Evolutionary conservation across 2,329 filamentous ascomycete species (phyloP).

Genomic region (Talaromyces funiculosus): DNA sequence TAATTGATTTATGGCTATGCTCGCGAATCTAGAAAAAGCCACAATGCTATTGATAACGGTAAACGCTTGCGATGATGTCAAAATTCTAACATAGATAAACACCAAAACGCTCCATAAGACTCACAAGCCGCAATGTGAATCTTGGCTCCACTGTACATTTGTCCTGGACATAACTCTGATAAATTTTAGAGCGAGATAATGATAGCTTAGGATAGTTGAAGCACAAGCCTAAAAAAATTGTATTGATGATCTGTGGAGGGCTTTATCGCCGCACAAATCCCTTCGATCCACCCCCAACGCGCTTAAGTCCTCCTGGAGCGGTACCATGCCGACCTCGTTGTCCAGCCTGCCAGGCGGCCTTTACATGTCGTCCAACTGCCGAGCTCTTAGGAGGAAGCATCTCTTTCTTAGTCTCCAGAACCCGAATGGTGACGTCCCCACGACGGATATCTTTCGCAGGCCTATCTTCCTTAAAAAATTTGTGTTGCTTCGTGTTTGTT

Average conservation of each 20-base stretch:
- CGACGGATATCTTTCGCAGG: conserved; percentile 47
- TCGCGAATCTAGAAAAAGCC: neutral
- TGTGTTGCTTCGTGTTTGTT: conserved; percentile 39
- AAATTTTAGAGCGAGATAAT: neutral
- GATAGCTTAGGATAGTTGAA: neutral
- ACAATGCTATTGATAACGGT: neutral
- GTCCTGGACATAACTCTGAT: neutral
- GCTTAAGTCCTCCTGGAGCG: conserved; percentile 31
- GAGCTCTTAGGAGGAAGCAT: conserved; percentile 43
- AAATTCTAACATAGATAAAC: neutral
- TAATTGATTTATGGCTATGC: neutral
- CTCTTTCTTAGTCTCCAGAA: conserved; percentile 40
- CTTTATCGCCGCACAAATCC: conserved; percentile 32
- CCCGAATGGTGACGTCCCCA: conserved; percentile 46
- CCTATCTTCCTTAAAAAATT: conserved; percentile 47
- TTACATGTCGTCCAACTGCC: conserved; percentile 32
- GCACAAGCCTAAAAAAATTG: too few relatives aligned
- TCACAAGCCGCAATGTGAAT: neutral
- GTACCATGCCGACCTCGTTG: conserved; percentile 24
- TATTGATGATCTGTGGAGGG: neutral
- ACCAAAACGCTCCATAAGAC: neutral
- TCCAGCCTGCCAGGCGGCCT: conserved; percentile 36
- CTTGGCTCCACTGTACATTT: neutral
- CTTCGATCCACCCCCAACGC: conserved; percentile 30
- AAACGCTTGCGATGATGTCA: neutral